Evolutionary conservation across 1,284 basidiomycete species (phyloP).

Genomic region (Filobasidium uniguttulatum): DNA sequence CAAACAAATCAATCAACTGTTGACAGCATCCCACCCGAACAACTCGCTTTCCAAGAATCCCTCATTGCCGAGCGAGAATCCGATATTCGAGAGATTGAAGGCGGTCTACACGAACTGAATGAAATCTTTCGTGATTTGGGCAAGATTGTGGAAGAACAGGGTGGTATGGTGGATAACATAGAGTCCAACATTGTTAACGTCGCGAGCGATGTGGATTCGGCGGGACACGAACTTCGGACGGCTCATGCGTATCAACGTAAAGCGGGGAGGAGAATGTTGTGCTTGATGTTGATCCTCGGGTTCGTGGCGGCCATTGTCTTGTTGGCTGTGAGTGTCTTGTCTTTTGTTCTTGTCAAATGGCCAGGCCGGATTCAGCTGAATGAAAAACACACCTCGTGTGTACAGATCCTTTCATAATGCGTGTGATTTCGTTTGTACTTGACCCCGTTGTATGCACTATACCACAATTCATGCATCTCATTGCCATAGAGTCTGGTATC

Average conservation of each 20-base stretch:
- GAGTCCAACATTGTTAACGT: conserved; percentile 86
- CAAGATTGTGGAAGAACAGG: conserved; percentile 87
- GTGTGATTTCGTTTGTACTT: neutral
- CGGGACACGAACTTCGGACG: conserved; percentile 72
- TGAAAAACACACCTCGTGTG: neutral
- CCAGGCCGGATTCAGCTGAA: too few relatives aligned
- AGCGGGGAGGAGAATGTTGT: conserved; percentile 77
- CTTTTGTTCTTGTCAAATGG: neutral
- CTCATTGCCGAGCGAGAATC: conserved; percentile 87
- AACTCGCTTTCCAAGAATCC: conserved; percentile 91
- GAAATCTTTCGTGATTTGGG: conserved; percentile 96
- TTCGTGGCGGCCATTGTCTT: conserved; percentile 82
- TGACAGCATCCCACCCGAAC: conserved; percentile 58
- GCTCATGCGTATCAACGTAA: conserved; percentile 91
- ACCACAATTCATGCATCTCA: neutral
- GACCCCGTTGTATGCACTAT: neutral
- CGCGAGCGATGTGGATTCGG: conserved; percentile 66
- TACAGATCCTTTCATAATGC: neutral
- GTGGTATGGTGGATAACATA: conserved; percentile 92
- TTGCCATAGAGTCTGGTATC: neutral
- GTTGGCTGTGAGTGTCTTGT: conserved; percentile 56
- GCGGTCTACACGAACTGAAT: conserved; percentile 88
- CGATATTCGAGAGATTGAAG: conserved; percentile 94
- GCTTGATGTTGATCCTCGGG: conserved; percentile 73
- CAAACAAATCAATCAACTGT: neutral